A percentile compares a stretch with the other conserved stretches of the same genome.
Conservation (phyloP, 75 land plant species). For the Picea glauca region DNA sequence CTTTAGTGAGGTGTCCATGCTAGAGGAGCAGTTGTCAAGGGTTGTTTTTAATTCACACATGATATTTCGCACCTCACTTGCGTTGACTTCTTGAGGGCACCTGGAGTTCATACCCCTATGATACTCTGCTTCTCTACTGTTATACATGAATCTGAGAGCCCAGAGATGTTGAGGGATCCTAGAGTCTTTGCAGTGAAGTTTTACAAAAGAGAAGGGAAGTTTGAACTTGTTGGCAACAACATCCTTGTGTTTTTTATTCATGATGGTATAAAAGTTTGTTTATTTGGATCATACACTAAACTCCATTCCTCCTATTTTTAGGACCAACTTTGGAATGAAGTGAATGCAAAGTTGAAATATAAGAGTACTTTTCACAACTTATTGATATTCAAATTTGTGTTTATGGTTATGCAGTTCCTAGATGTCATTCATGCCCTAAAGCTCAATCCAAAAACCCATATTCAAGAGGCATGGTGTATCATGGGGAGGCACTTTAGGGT, state of each 20-base stretch:
- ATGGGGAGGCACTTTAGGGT: slow-evolving; percentile 12
- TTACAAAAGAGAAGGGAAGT: slow-evolving; percentile 72
- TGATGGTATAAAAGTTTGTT: slow-evolving; percentile 34
- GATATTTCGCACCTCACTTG: slow-evolving; percentile 43
- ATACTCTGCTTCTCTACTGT: slow-evolving; percentile 42
- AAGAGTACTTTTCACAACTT: too few species aligned
- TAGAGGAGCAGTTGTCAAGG: slow-evolving; percentile 43
- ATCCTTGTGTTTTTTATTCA: slow-evolving; percentile 51
- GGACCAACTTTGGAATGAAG: too few species aligned
- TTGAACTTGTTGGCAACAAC: slow-evolving; percentile 53
- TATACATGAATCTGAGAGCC: slow-evolving; percentile 47
- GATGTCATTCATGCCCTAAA: slow-evolving; percentile 80
- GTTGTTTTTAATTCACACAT: slow-evolving; percentile 46
- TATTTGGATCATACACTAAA: too few species aligned
- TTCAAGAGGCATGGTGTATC: slow-evolving; percentile 79
- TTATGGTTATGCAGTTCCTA: slow-evolving; percentile 26
- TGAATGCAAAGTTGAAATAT: too few species aligned
- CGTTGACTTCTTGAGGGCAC: slow-evolving; percentile 41
- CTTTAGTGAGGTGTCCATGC: slow-evolving; percentile 49
- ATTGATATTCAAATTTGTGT: too few species aligned
- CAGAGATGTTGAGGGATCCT: slow-evolving; percentile 51
- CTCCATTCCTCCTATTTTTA: too few species aligned
- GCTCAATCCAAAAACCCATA: slow-evolving; percentile 73
- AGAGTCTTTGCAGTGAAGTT: slow-evolving; percentile 80
- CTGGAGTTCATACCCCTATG: slow-evolving; percentile 46